Evolutionary conservation across 1,139 yeast species (phyloP).

Genomic region (Taphrina populina): DNA sequence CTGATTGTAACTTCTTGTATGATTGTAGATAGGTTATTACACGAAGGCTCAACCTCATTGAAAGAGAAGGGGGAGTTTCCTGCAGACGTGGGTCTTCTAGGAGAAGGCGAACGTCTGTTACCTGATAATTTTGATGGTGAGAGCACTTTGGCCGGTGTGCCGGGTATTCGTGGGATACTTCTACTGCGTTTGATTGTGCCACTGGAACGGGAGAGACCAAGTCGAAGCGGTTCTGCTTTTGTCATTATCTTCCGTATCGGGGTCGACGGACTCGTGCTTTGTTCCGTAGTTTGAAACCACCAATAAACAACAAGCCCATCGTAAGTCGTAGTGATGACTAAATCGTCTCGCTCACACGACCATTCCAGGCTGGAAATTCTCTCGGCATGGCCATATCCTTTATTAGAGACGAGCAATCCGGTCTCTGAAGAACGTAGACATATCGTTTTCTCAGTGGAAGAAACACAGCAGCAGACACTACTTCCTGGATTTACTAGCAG

Average conservation of each 20-base stretch:
- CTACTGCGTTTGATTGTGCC: conserved; percentile 5
- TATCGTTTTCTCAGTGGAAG: conserved; percentile 12
- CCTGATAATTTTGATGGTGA: conserved; percentile 25
- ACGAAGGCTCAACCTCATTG: background rate
- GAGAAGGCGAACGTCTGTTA: conserved; percentile 2
- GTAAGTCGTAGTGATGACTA: conserved; percentile 3
- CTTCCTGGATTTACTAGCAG: background rate
- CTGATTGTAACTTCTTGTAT: too few relatives aligned
- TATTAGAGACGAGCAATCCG: conserved; percentile 2
- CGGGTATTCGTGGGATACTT: background rate
- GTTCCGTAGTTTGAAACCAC: conserved; percentile 8
- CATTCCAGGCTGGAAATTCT: conserved; percentile 10
- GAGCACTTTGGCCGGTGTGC: conserved; percentile 5
- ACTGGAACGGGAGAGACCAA: background rate
- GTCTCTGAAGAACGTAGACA: conserved; percentile 16
- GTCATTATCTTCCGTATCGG: conserved; percentile 22
- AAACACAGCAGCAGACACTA: conserved; percentile 8
- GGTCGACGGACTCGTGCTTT: background rate
- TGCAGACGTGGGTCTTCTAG: conserved; percentile 7
- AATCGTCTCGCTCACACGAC: conserved; percentile 5
- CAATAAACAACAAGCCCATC: conserved; percentile 20
- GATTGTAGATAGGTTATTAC: too few relatives aligned
- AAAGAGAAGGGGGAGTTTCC: background rate
- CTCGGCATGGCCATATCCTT: conserved; percentile 21
- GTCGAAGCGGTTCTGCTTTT: background rate